Base-by-base conservation (phyloP, 2,329 filamentous ascomycete genomes). In the Hortaea werneckii region DNA sequence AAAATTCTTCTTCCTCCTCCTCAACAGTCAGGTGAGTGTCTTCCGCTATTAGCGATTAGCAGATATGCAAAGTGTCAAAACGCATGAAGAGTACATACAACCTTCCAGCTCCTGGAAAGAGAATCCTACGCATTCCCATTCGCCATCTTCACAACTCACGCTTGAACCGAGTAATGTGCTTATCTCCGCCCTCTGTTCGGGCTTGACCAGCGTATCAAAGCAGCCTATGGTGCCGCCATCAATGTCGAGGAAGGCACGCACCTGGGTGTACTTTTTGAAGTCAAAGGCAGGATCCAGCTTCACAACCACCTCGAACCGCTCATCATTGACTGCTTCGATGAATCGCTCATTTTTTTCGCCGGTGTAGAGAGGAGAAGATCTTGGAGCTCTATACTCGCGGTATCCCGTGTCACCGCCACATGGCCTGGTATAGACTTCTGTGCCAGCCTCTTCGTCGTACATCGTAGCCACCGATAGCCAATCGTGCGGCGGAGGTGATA, bases 291-390 rank as follows among this genome's bases (percentile, higher is more conserved):
- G 26, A 8, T 20, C 12, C 11, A 46, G n/a, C n/a, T 26, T 20
- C 32, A 46, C 6, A 12, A 10, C 32, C 29, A 46, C 11, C 26
- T 20, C 35, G 20, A 7, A 44, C 3, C 28, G 42, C 28, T 42
- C 39, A 12, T 43, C 37, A 7, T 26, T 39, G 10, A 43, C 45
- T 11, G 41, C 41, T 40, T 43, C 45, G 45, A 47, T 47, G 37
- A 37, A 40, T 5, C 29, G n/a, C 12, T 40, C 40, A 28, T 47
- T 43, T n/a, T 11, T 3, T 10, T 37, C 12, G n/a, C 7, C 12
- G 8, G 41, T 11, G 29, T 27, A 27, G 37, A 34, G 29, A 4
- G n/a, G 11, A 26, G 37, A 41, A 10, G 34, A 11, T 5, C 13
- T 44, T 2, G 40, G 10, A 12, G 37, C 10, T n/a, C 32, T 8